phyloP scores from a whole-genome alignment of 2,329 filamentous ascomycete genomes.

The Epichloe gansuensis region DNA sequence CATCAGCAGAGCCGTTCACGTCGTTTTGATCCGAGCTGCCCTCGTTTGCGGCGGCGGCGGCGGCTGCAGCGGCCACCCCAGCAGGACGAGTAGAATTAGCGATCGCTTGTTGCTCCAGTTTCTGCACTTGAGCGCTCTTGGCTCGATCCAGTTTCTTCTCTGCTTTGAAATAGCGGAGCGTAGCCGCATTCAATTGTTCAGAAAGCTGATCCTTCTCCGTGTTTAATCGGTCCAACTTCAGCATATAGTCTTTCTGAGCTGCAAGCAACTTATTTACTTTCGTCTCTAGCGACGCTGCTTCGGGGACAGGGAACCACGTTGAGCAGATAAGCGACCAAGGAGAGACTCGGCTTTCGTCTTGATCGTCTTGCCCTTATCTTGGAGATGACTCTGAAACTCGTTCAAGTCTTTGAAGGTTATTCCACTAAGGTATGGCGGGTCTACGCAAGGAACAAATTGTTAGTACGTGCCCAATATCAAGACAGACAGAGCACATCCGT shows the following conservation, averaged over 20 bases:
- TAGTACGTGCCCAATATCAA: conserved; percentile 7
- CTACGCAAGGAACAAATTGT: conserved; percentile 23
- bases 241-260: conserved; percentile 67
- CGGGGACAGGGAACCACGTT: conserved; percentile 45
- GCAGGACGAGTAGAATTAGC: conserved; percentile 47
- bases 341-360: conserved; percentile 61
- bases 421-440: conserved; percentile 42
- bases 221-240: conserved; percentile 62
- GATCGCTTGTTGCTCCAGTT: conserved; percentile 80
- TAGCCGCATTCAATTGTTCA: conserved; percentile 78
- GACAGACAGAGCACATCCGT: background rate
- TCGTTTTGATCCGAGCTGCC: conserved; percentile 42
- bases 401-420: conserved; percentile 50
- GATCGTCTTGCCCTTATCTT: conserved; percentile 63
- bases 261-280: conserved; percentile 67
- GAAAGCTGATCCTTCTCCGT: conserved; percentile 76
- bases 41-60: conserved; percentile 15
- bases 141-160: conserved; percentile 88
- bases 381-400: conserved; percentile 73
- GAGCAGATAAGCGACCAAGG: conserved; percentile 42
- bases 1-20: conserved; percentile 44
- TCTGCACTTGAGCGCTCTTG: conserved; percentile 80
- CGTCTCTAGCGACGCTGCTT: conserved; percentile 60
- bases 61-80: conserved; percentile 3
- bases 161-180: conserved; percentile 83